Percentiles rank a stretch among this genome's conserved stretches.
phyloP scores from a whole-genome alignment of 2,329 filamentous ascomycete species.

The Daldinia sp. region DNA sequence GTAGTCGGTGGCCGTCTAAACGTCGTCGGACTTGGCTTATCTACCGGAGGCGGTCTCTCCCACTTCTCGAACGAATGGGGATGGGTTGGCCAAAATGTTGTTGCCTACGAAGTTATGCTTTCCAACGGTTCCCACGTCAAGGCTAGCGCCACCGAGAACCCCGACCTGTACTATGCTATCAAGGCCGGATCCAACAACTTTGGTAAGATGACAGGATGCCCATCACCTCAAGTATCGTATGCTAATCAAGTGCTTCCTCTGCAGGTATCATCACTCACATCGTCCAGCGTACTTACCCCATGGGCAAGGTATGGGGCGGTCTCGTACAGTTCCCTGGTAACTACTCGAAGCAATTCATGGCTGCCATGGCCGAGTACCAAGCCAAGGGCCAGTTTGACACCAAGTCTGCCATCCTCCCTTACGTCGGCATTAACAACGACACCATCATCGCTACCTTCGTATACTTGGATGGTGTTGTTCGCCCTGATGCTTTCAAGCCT shows the following conservation, averaged over 20 bases:
- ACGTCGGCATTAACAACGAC: slow-evolving; percentile 2
- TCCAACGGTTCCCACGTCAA: background rate
- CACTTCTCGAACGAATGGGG: slow-evolving; percentile 1
- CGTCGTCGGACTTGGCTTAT: background rate
- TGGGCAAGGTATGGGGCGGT: slow-evolving; percentile 1
- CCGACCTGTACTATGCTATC: background rate
- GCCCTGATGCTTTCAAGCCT: background rate
- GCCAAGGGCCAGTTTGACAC: background rate
- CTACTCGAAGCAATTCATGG: slow-evolving; percentile 4
- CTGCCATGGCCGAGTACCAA: slow-evolving; percentile 1
- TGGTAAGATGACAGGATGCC: background rate
- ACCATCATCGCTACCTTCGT: slow-evolving; percentile 2
- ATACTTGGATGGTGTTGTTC: background rate
- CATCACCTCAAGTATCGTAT: background rate
- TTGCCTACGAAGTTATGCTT: slow-evolving; percentile 1
- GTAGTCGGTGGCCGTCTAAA: background rate
- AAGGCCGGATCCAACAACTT: slow-evolving; percentile 5
- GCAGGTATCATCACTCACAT: background rate
- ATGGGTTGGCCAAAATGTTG: slow-evolving; percentile 2
- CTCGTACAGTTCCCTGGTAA: background rate
- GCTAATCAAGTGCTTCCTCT: background rate
- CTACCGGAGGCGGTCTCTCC: background rate
- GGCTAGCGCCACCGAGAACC: background rate
- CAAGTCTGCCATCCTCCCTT: slow-evolving; percentile 3
- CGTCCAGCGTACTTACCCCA: background rate